These are phyloP conservation scores for Diversispora eburnea DNA, from an alignment of 192 early-diverging fungal species.

Conservation along the genomic window DNA sequence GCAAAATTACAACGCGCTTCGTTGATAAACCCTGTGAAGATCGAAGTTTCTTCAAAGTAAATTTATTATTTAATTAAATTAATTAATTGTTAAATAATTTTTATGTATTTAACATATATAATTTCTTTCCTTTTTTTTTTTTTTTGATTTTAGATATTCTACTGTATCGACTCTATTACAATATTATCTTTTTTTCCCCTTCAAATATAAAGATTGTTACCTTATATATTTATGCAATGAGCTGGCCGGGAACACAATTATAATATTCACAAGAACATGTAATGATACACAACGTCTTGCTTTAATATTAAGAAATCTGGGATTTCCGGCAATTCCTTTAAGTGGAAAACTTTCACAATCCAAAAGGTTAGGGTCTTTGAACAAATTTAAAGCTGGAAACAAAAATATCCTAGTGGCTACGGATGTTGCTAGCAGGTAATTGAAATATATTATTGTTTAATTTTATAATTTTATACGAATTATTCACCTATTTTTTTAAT, in stretches of 20 bases:
- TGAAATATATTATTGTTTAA: background rate
- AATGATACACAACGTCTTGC: slow-evolving; percentile 82
- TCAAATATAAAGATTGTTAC: slow-evolving; percentile 94
- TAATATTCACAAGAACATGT: slow-evolving; percentile 91
- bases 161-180: slow-evolving; percentile 91
- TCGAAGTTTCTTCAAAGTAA: slow-evolving; percentile 91
- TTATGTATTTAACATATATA: background rate
- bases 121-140: background rate
- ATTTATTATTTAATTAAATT: background rate
- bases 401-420: slow-evolving; percentile 91
- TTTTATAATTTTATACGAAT: background rate
- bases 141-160: slow-evolving; percentile 61
- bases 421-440: slow-evolving; percentile 81
- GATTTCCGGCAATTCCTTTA: slow-evolving; percentile 90
- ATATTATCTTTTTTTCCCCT: slow-evolving; percentile 95
- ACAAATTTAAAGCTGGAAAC: slow-evolving; percentile 90
- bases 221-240: slow-evolving; percentile 92
- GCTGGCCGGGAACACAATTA: slow-evolving; percentile 83
- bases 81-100: background rate
- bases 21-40: slow-evolving; percentile 86
- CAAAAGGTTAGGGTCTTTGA: slow-evolving; percentile 87
- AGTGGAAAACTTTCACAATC: slow-evolving; percentile 92
- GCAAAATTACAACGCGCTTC: slow-evolving; percentile 93
- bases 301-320: slow-evolving; percentile 84
- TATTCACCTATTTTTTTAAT: background rate